A percentile compares a stretch with the other conserved stretches of the same genome.
Evolutionary conservation across 257 asterid species (phyloP).

Genomic region (Solanum corneliomulleri): DNA sequence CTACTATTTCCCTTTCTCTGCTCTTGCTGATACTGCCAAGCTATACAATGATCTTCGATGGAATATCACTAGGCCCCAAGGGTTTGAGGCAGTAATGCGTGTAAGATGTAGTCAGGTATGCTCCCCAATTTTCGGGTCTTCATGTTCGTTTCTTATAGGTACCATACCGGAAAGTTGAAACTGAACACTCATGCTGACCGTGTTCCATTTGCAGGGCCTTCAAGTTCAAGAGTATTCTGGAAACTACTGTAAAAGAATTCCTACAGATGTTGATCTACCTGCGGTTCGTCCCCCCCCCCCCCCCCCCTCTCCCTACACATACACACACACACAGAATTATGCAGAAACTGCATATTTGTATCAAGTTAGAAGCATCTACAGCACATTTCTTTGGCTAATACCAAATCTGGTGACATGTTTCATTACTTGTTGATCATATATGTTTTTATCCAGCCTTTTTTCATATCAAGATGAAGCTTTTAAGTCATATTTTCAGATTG

Average conservation of each 20-base stretch:
- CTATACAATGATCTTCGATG: conserved; percentile 97
- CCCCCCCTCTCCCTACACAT: background rate
- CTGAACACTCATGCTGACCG: background rate
- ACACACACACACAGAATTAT: background rate
- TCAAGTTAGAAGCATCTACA: background rate
- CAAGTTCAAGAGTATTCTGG: conserved; percentile 98
- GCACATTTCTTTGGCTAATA: background rate
- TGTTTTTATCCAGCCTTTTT: background rate
- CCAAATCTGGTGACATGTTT: background rate
- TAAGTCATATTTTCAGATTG: background rate
- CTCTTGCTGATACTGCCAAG: conserved; percentile 87
- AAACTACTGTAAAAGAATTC: conserved; percentile 91
- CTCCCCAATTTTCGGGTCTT: conserved; percentile 8
- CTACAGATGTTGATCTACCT: conserved; percentile 95
- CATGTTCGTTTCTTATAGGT: background rate
- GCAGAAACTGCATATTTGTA: background rate
- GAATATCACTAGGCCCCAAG: conserved; percentile 97
- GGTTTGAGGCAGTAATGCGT: conserved; percentile 99
- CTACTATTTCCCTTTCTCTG: conserved; percentile 91
- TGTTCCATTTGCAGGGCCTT: conserved; percentile 52
- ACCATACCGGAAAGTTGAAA: background rate
- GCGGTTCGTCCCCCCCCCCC: conserved; percentile 48
- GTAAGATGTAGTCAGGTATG: conserved; percentile 97
- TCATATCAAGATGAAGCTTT: background rate
- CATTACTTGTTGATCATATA: background rate